Base-by-base conservation (phyloP, 257 asterid species). In the Nicotiana noctiflora region DNA sequence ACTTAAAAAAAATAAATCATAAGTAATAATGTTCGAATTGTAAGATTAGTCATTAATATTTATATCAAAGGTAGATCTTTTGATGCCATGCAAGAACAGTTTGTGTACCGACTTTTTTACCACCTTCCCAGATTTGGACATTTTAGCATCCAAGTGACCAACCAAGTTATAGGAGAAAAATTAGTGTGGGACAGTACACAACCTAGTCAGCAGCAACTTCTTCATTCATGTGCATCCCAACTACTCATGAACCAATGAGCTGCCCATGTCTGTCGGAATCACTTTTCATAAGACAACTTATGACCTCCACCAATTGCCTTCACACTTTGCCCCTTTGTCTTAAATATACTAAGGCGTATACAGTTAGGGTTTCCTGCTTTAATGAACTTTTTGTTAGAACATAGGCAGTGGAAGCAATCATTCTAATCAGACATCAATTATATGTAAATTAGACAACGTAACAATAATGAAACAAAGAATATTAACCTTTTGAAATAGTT, bases 211-310 rank as follows among this genome's bases (percentile, higher is more conserved):
- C 87, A 74, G 78, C 86, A 79, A 83, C 57, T 62, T 59, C 81
- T 77, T 80, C 31, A 23, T 78, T 79, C 91, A 89, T 76, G 89
- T 89, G 93, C 83, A 29, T 32, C 84, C 95, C 88, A 86, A 86
- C 64, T 80, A 81, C 34, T 60, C 32, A 27, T 83, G 59, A 61
- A 79, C 87, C 90, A 84, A 83, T 86, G 81, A 85, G 76, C 68
- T 84, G 85, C 89, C 86, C 86, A 80, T 82, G 9, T 29, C 6
- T 37, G 86, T 74, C 78, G 67, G 31, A 82, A 7, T 70, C 78
- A 56, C 86, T 83, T 85, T 88, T 65, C 51, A 18, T 5, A 34
- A 44, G 46, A 62, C 76, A 64, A 77, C 32, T 65, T 61, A 34
- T 78, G 40, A 7, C 81, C 49, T 61, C 70, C 32, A 59, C 74